Conservation (phyloP, 805 yeast species). For the Kazachstania kunashirensis region DNA sequence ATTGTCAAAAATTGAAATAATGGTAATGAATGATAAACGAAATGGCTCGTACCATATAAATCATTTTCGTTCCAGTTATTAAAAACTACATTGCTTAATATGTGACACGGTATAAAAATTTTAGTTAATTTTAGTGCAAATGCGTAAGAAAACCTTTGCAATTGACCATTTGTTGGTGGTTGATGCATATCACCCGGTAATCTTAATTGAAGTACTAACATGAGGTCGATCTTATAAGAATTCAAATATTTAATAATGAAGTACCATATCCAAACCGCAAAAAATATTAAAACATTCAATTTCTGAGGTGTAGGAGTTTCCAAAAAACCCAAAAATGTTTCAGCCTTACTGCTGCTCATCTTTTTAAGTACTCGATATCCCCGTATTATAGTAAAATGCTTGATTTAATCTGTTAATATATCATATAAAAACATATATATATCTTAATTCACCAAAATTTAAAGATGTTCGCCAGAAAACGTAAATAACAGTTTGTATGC, state of each 20-base stretch:
- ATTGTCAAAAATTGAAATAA: slow-evolving; percentile 17
- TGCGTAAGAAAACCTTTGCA: slow-evolving; percentile 27
- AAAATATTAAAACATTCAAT: slow-evolving; percentile 38
- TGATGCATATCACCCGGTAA: slow-evolving; percentile 16
- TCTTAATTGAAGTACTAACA: slow-evolving; percentile 16
- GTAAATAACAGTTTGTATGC: too few species aligned
- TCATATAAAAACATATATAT: too few species aligned
- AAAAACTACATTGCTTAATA: slow-evolving; percentile 7
- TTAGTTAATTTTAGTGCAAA: slow-evolving; percentile 15
- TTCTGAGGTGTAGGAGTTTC: slow-evolving; percentile 40
- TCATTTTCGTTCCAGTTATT: not conserved
- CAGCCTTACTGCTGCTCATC: not conserved
- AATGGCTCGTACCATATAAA: not conserved
- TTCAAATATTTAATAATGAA: slow-evolving; percentile 34
- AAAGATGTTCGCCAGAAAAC: too few species aligned
- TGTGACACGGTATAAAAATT: slow-evolving; percentile 19
- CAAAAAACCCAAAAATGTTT: not conserved
- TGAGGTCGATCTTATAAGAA: slow-evolving; percentile 36
- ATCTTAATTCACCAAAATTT: too few species aligned
- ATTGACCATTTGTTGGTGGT: slow-evolving; percentile 31
- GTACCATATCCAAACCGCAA: slow-evolving; percentile 49
- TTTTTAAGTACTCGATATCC: not conserved
- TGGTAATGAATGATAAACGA: slow-evolving; percentile 6
- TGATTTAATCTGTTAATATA: too few species aligned
- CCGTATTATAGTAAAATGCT: too few species aligned